phyloP scores from a whole-genome alignment of 2,329 filamentous ascomycete genomes.

The Hypoxylon sp. region DNA sequence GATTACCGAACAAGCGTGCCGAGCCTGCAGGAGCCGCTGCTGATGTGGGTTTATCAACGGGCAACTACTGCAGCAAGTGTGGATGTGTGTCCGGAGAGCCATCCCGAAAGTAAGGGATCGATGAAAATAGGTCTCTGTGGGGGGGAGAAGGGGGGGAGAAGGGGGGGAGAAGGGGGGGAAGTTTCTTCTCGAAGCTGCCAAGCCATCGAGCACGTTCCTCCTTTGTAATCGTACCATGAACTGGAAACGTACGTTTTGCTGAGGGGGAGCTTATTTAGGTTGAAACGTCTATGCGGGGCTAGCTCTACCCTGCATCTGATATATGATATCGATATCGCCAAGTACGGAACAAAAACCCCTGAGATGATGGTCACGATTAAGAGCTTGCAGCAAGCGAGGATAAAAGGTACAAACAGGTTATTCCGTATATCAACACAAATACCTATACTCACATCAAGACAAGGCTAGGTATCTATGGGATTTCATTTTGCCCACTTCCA shows the following conservation, averaged over 20 bases:
- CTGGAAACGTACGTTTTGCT: constrained; percentile 21
- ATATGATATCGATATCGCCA: not conserved
- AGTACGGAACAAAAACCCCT: not conserved
- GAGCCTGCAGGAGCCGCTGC: constrained; percentile 21
- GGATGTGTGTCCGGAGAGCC: constrained; percentile 28
- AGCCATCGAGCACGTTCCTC: constrained; percentile 15
- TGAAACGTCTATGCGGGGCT: constrained; percentile 38
- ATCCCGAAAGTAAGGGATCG: constrained; percentile 22
- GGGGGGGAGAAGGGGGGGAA: constrained; percentile 25
- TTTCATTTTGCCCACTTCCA: constrained; percentile 7
- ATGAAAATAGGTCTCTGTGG: constrained; percentile 14
- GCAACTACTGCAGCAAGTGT: constrained; percentile 35
- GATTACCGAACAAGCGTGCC: constrained; percentile 19
- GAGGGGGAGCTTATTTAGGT: constrained; percentile 19
- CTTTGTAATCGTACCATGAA: constrained; percentile 29
- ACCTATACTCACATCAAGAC: too few species aligned
- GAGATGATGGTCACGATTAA: not conserved
- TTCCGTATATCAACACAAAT: constrained; percentile 17
- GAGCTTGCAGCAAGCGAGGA: not conserved
- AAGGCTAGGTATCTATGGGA: too few species aligned
- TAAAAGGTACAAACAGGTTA: not conserved
- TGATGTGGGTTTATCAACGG: constrained; percentile 26
- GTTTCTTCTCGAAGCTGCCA: constrained; percentile 36
- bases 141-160: constrained; percentile 24
- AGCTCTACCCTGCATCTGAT: not conserved